Evolutionary conservation across 2,329 filamentous ascomycete species (phyloP), one percentile per base, ranked within the genome.

Genomic region (Fusarium falciforme): DNA sequence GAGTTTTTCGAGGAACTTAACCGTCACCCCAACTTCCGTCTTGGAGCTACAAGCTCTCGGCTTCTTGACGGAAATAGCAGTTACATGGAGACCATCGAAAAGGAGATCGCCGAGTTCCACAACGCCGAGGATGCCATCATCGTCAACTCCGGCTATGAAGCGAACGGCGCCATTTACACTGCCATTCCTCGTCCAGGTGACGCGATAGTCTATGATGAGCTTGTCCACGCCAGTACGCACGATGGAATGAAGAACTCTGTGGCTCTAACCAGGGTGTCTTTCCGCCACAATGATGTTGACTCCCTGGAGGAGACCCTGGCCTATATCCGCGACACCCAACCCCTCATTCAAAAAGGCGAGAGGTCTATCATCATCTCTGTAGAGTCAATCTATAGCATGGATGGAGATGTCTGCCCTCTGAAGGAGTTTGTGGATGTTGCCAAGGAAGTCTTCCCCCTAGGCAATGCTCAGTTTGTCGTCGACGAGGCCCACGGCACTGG

Each of bases 151-250:
- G 88, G 87, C 0, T 90, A 83, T 67, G 85, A 88, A 66, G 89
- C 87, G 17, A 90, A 90, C 71, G 79, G 83, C 1, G 88, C 86
- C 11, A 84, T 90, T 12, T 85, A 86, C 22, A 81, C 84, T 0
- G 84, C 84, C 35, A 79, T 90, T 16, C 88, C 88, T 0, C 86
- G 86, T 31, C 83, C 84, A 0, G 88, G 87, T 0, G 89, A 90
- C 76, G 77, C 85, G 1, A 86, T 94, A 22, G 76, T 93, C 0
- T 91, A 91, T 68, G 92, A 94, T 79, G 89, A 90, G 72, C 83
- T 90, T 16, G 88, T 93, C 5, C 92, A 93, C 75, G 92, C 92
- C 0, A 93, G 90, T 79, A 86, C 88, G 0, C 89, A 90, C 67
- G 90, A 92, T 71, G 91, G 91, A 1, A 92, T 93, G 87, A 82